These are phyloP conservation scores for Coleophoma crateriformis DNA, from an alignment of 2,329 filamentous ascomycete genomes.

Conservation along the genomic window DNA sequence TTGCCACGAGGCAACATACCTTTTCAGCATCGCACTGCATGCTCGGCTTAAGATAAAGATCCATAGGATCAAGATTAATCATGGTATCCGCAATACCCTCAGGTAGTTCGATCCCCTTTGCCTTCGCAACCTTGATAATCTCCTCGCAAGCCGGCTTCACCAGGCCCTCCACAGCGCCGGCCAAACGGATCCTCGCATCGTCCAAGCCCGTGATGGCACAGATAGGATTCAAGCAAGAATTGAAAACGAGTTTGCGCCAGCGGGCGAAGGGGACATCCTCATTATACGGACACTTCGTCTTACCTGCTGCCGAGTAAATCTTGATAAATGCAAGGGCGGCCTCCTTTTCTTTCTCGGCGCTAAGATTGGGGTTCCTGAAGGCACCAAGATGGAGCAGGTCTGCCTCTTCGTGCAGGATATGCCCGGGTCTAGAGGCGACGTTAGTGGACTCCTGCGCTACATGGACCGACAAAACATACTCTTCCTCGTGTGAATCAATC, in stretches of 20 bases:
- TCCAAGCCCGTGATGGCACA: conserved; percentile 12
- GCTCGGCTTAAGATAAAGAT: conserved; percentile 31
- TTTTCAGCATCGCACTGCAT: conserved; percentile 46
- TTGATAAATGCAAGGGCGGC: conserved; percentile 8
- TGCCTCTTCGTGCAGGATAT: conserved; percentile 11
- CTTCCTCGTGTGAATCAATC: conserved; percentile 12
- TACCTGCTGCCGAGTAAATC: conserved; percentile 9
- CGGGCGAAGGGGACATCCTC: conserved; percentile 9
- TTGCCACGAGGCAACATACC: conserved; percentile 26
- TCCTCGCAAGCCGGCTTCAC: conserved; percentile 18
- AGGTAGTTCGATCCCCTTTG: conserved; percentile 13
- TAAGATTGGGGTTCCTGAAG: conserved; percentile 9
- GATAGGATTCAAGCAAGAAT: conserved; percentile 12
- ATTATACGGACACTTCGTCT: conserved; percentile 4
- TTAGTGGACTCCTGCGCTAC: too few relatives aligned
- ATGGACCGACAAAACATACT: not conserved
- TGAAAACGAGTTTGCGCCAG: conserved; percentile 15
- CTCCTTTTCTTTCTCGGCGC: conserved; percentile 4
- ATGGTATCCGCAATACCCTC: conserved; percentile 21
- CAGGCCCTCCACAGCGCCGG: conserved; percentile 20
- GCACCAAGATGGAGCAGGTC: conserved; percentile 10
- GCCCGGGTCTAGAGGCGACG: not conserved
- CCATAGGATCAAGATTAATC: conserved; percentile 42
- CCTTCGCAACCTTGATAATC: conserved; percentile 12
- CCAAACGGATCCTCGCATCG: conserved; percentile 11